These are phyloP conservation scores for Nicotiana knightiana DNA, from an alignment of 257 asterid species.

Conservation along the genomic window DNA sequence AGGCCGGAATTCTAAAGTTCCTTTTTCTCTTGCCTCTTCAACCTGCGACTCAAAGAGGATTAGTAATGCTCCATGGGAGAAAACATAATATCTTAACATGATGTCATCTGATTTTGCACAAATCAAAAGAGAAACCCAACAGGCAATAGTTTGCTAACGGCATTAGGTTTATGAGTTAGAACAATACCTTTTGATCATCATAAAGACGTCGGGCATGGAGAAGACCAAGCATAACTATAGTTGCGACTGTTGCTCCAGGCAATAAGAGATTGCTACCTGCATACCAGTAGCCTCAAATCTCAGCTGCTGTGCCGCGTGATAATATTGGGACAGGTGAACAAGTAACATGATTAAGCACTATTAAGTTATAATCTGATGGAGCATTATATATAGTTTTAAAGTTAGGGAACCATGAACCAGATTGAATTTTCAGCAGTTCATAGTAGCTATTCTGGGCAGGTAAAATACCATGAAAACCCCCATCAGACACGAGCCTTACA, in stretches of 20 bases:
- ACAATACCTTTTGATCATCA: slow-evolving; percentile 68
- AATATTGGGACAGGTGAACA: neutral
- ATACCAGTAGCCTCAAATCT: slow-evolving; percentile 8
- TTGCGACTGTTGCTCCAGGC: slow-evolving; percentile 94
- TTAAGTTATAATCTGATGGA: neutral
- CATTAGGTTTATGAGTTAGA: neutral
- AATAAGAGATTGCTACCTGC: slow-evolving; percentile 64
- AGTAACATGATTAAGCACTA: neutral
- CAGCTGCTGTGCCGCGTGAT: neutral
- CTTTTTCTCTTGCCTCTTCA: slow-evolving; percentile 69
- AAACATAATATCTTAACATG: neutral
- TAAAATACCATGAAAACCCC: neutral
- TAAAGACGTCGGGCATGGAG: slow-evolving; percentile 90
- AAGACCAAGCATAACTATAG: slow-evolving; percentile 93
- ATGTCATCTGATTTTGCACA: neutral
- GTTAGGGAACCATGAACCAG: neutral
- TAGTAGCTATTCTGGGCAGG: neutral
- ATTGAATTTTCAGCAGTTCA: neutral
- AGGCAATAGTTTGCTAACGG: neutral
- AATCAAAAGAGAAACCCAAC: neutral
- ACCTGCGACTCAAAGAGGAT: slow-evolving; percentile 40
- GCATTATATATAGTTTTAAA: neutral
- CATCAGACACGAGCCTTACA: neutral
- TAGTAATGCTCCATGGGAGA: slow-evolving; percentile 11
- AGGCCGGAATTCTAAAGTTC: slow-evolving; percentile 71